A percentile compares a stretch with the other conserved stretches of the same genome.
Evolutionary conservation across 306 rosid genomes (phyloP).

Genomic region (Senna siamea): DNA sequence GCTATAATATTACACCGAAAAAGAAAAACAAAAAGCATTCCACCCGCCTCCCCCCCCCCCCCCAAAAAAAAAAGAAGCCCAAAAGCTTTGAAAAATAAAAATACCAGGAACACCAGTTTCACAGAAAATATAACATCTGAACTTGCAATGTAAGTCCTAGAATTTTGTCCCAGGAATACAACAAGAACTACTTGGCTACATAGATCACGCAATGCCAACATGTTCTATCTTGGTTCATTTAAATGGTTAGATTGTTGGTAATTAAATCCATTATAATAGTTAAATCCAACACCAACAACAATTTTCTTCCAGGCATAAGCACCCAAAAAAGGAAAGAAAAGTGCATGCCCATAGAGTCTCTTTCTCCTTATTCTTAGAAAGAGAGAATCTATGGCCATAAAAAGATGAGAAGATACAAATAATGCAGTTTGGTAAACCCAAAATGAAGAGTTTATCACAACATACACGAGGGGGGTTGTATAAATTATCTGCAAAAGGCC

Average conservation of each 20-base stretch:
- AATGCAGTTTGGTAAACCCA: slow-evolving; percentile 33
- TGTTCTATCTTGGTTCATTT: too few relatives aligned
- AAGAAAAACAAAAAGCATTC: slow-evolving; percentile 25
- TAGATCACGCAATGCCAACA: too few relatives aligned
- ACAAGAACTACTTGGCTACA: too few relatives aligned
- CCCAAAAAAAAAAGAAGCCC: background rate
- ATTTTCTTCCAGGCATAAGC: slow-evolving; percentile 19
- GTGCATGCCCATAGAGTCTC: slow-evolving; percentile 25
- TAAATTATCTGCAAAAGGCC: slow-evolving; percentile 73
- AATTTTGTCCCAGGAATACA: background rate
- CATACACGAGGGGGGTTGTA: slow-evolving; percentile 82
- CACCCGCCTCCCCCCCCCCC: background rate
- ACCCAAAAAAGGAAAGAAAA: slow-evolving; percentile 1
- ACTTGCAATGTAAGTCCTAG: background rate
- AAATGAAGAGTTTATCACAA: slow-evolving; percentile 36
- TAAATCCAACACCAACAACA: too few relatives aligned
- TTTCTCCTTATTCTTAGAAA: slow-evolving; percentile 16
- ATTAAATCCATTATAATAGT: too few relatives aligned
- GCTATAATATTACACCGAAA: background rate
- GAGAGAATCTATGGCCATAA: slow-evolving; percentile 31
- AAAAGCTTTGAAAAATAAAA: background rate
- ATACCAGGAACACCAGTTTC: background rate
- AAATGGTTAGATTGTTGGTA: too few relatives aligned
- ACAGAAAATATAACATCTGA: background rate
- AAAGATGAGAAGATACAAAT: slow-evolving; percentile 29